Conservation (phyloP, 2,329 filamentous ascomycete genomes). For the Diaporthe vaccinii region DNA sequence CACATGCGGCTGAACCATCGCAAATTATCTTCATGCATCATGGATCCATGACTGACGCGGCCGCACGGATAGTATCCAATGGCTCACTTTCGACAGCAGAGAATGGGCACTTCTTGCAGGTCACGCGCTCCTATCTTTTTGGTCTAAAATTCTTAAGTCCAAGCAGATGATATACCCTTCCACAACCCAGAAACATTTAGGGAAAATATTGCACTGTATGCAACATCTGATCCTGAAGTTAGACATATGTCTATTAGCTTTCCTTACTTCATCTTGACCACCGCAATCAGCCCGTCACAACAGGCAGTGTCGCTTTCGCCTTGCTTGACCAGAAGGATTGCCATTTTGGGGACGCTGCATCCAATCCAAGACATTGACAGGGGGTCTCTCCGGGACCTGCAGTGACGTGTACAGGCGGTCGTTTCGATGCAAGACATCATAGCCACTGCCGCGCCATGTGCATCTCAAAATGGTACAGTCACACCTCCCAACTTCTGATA, state of each 20-base stretch:
- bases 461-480: background rate
- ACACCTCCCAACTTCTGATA: no score
- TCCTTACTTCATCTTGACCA: no score
- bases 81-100: no score
- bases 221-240: no score
- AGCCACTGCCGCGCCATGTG: background rate
- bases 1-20: slow-evolving; percentile 22
- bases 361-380: background rate
- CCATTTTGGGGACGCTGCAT: background rate
- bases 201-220: no score
- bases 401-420: slow-evolving; percentile 33
- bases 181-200: no score
- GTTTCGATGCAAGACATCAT: slow-evolving; percentile 37
- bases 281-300: background rate
- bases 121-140: rapidly evolving
- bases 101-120: no score
- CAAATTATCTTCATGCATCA: background rate
- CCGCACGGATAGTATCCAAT: background rate
- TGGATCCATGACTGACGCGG: no score
- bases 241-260: no score
- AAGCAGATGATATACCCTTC: no score
- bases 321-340: background rate
- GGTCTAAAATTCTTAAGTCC: background rate
- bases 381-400: background rate
- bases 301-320: background rate